Conservation (phyloP, 2,329 filamentous ascomycete species). For the Triangularia setosa region DNA sequence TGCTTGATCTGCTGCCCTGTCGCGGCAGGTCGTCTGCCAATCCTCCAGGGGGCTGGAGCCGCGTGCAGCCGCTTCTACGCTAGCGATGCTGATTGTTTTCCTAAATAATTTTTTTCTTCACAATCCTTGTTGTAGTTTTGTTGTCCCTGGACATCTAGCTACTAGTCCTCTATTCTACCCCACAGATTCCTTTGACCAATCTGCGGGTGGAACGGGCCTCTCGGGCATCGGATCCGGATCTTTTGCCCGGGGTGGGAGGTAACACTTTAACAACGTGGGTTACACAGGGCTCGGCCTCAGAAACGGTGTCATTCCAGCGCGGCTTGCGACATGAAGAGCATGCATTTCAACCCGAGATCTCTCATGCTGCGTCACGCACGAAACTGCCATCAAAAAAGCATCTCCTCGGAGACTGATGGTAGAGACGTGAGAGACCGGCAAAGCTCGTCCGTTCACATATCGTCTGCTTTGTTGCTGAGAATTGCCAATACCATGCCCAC, state of each 20-base stretch:
- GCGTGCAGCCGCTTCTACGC: slow-evolving; percentile 21
- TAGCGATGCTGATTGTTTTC: slow-evolving; percentile 7
- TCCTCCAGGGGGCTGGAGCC: slow-evolving; percentile 23
- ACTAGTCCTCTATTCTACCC: neutral
- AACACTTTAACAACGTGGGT: neutral
- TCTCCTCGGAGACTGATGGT: neutral
- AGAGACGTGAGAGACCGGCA: no score
- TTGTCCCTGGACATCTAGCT: neutral
- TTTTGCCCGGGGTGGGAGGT: neutral
- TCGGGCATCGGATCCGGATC: slow-evolving; percentile 6
- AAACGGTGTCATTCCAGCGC: neutral
- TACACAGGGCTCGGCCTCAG: neutral
- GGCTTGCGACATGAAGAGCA: neutral
- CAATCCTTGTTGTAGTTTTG: neutral
- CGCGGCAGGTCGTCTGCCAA: slow-evolving; percentile 2
- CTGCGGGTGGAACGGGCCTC: neutral
- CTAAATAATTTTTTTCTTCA: neutral
- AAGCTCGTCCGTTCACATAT: neutral
- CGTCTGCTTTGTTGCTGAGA: neutral
- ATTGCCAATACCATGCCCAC: neutral
- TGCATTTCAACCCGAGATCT: neutral
- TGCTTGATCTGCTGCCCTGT: slow-evolving; percentile 17
- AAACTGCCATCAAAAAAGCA: neutral
- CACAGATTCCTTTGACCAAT: slow-evolving; percentile 12
- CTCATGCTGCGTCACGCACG: neutral